phyloP scores from a whole-genome alignment of 257 asterid genomes.

The Scutellaria barbata region DNA sequence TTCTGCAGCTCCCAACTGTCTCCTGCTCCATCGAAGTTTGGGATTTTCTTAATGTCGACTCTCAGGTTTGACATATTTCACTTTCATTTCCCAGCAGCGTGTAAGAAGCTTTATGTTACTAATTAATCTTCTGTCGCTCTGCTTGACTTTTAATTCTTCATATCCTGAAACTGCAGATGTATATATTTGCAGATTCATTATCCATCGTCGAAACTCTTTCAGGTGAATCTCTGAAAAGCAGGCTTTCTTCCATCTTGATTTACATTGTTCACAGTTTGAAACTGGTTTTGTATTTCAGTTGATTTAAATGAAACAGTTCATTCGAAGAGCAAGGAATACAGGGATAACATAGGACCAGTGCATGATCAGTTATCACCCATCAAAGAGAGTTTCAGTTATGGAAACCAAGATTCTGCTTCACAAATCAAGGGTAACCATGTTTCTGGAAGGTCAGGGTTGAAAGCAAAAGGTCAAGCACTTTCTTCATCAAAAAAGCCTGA shows the following conservation, averaged over 20 bases:
- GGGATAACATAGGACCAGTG: conserved; percentile 39
- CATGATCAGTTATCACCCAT: conserved; percentile 49
- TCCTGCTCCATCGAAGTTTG: conserved; percentile 94
- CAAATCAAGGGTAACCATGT: conserved; percentile 49
- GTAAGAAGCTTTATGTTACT: conserved; percentile 18
- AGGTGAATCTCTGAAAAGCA: conserved; percentile 55
- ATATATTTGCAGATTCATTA: conserved; percentile 78
- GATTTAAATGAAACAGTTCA: conserved; percentile 49
- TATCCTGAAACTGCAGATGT: conserved; percentile 67
- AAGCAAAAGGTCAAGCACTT: conserved; percentile 47
- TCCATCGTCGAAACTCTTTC: conserved; percentile 83
- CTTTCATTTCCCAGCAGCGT: conserved; percentile 26
- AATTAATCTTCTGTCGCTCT: conserved; percentile 31
- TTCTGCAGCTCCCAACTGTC: conserved; percentile 85
- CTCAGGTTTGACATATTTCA: conserved; percentile 70
- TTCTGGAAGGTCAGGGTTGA: conserved; percentile 49
- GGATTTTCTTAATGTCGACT: conserved; percentile 98
- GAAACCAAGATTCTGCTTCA: conserved; percentile 51
- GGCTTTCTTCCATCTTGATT: conserved; percentile 19
- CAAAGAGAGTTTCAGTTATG: conserved; percentile 43
- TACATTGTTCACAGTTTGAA: conserved; percentile 26
- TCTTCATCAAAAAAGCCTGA: conserved; percentile 57
- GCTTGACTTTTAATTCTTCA: conserved; percentile 27
- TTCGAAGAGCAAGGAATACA: conserved; percentile 52
- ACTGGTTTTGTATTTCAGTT: conserved; percentile 52